Evolutionary conservation across 768 basidiomycete genomes (phyloP).

Genomic region (Trametopsis cervina): DNA sequence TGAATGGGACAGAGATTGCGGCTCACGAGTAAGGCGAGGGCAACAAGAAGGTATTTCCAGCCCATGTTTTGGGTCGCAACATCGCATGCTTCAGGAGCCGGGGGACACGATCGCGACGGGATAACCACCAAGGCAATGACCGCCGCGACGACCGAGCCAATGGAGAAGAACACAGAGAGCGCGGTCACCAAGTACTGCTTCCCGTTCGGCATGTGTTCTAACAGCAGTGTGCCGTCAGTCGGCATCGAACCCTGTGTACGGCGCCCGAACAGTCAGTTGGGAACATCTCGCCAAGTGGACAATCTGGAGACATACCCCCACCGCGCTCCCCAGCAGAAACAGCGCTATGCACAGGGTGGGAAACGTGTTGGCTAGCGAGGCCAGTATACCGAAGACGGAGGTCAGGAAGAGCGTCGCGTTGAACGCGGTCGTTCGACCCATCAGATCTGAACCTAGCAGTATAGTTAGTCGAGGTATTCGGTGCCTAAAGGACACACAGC

Average conservation of each 20-base stretch:
- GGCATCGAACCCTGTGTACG: slow-evolving; percentile 80
- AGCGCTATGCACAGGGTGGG: slow-evolving; percentile 61
- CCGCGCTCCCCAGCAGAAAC: slow-evolving; percentile 87
- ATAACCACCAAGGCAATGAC: slow-evolving; percentile 74
- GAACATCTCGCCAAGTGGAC: slow-evolving; percentile 2
- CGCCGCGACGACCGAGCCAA: slow-evolving; percentile 84
- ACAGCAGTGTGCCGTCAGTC: slow-evolving; percentile 87
- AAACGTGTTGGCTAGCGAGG: slow-evolving; percentile 71
- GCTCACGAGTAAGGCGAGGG: slow-evolving; percentile 79
- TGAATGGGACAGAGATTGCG: not conserved
- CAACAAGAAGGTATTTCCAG: slow-evolving; percentile 81
- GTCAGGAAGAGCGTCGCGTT: slow-evolving; percentile 91
- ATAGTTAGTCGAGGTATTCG: not conserved
- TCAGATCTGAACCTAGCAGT: slow-evolving; percentile 68
- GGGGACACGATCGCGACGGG: slow-evolving; percentile 66
- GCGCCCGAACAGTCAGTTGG: not conserved
- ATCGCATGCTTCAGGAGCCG: slow-evolving; percentile 46
- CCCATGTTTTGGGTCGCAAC: slow-evolving; percentile 68
- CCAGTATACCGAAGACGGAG: slow-evolving; percentile 76
- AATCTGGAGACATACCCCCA: slow-evolving; percentile 52
- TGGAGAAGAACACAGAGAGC: slow-evolving; percentile 91
- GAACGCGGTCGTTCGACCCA: slow-evolving; percentile 87
- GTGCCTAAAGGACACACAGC: not conserved
- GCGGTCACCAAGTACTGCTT: slow-evolving; percentile 90
- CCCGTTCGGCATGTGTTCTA: slow-evolving; percentile 90